These are phyloP conservation scores for Suillus clintonianus DNA, from an alignment of 768 basidiomycete species.

Conservation along the genomic window DNA sequence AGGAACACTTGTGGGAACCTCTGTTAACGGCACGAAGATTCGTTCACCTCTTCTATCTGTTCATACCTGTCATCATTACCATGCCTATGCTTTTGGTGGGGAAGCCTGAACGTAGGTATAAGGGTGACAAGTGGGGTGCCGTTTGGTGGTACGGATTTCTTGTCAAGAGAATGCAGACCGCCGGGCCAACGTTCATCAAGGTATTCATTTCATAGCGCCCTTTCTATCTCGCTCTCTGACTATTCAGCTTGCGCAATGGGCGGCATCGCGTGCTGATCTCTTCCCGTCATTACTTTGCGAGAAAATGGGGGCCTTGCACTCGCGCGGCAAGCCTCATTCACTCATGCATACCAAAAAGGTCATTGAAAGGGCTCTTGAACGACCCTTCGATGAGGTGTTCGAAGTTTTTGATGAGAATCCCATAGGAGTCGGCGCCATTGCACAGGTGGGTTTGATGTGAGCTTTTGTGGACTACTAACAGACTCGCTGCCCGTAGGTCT, in stretches of 20 bases:
- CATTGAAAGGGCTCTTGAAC: constrained; percentile 82
- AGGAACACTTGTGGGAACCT: constrained; percentile 76
- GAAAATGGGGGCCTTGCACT: constrained; percentile 83
- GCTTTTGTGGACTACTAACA: background rate
- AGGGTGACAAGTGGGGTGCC: constrained; percentile 87
- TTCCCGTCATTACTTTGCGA: constrained; percentile 88
- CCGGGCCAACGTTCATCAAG: constrained; percentile 98
- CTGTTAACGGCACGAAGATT: constrained; percentile 82
- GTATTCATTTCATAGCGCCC: constrained; percentile 39
- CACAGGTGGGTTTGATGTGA: constrained; percentile 57
- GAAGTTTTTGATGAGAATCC: constrained; percentile 84
- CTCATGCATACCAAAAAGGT: constrained; percentile 77
- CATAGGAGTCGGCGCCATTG: constrained; percentile 98
- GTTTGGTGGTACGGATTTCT: constrained; percentile 97
- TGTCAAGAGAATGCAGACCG: constrained; percentile 86
- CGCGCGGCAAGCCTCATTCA: constrained; percentile 80
- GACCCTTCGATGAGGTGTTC: constrained; percentile 86
- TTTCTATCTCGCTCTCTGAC: constrained; percentile 11
- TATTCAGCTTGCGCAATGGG: constrained; percentile 92
- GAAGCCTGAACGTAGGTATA: constrained; percentile 49
- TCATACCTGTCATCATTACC: constrained; percentile 82
- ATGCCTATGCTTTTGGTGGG: constrained; percentile 84
- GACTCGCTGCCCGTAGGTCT: constrained; percentile 55
- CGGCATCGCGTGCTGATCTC: constrained; percentile 90
- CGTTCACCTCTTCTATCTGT: constrained; percentile 77